A percentile compares a stretch with the other conserved stretches of the same genome.
Evolutionary conservation across 495 filamentous ascomycete species (phyloP).

Genomic region (Bacidia rubella): DNA sequence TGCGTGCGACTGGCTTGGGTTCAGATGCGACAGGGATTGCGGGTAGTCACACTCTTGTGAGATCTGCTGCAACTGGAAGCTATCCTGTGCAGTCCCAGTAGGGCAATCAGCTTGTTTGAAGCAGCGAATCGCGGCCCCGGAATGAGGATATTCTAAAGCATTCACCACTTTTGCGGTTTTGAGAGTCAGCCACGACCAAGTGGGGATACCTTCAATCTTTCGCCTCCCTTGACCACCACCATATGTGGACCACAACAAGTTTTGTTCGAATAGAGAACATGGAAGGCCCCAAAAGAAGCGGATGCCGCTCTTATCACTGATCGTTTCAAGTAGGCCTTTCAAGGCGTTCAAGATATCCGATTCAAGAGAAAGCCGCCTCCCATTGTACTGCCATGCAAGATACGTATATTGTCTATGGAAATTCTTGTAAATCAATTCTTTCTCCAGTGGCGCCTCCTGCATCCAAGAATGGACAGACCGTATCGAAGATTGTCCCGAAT

Average conservation of each 20-base stretch:
- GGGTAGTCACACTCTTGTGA: neutral
- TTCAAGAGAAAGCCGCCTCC: neutral
- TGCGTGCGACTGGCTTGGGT: neutral
- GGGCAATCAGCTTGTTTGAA: neutral
- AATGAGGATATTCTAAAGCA: neutral
- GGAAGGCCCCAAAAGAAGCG: neutral
- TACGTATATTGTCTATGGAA: conserved; percentile 1
- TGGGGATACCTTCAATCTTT: neutral
- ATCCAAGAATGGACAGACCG: neutral
- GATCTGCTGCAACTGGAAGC: neutral
- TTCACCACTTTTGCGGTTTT: neutral
- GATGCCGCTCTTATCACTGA: neutral
- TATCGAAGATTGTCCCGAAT: conserved; percentile 1
- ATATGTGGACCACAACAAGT: neutral
- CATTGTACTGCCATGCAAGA: conserved; percentile 2
- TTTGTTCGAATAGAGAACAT: neutral
- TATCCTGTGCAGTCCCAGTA: neutral
- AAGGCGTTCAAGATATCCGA: conserved; percentile 3
- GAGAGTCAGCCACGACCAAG: neutral
- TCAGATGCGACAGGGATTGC: neutral
- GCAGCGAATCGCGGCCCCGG: neutral
- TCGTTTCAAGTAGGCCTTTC: neutral
- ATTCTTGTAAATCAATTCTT: neutral
- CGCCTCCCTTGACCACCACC: neutral
- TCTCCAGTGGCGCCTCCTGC: neutral